These are phyloP conservation scores for Citrus reticulata DNA, from an alignment of 345 rosid species.

Conservation along the genomic window DNA sequence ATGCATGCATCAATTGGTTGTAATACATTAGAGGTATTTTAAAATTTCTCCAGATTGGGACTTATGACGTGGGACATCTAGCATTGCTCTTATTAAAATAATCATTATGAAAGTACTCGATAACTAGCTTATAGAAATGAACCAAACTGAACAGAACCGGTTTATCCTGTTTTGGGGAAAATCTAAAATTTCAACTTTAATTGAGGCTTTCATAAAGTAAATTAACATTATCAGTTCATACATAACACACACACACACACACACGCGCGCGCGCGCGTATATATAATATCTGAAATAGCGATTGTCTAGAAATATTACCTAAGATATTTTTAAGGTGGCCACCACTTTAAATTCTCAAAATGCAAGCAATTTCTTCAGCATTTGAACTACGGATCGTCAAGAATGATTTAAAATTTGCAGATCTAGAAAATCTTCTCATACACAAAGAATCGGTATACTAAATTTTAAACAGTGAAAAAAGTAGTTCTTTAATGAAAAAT, in stretches of 20 bases:
- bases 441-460: too few relatives aligned
- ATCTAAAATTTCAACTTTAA: not conserved
- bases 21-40: too few relatives aligned
- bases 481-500: too few relatives aligned
- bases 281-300: not conserved
- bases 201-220: not conserved
- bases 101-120: not conserved
- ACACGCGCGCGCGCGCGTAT: too few relatives aligned
- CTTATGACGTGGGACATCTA: too few relatives aligned
- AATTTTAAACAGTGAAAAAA: too few relatives aligned
- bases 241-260: not conserved
- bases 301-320: not conserved
- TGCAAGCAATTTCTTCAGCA: not conserved
- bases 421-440: not conserved
- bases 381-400: not conserved
- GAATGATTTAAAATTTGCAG: not conserved
- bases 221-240: not conserved
- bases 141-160: too few relatives aligned
- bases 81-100: too few relatives aligned
- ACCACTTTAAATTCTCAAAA: not conserved
- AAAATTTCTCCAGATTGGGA: too few relatives aligned
- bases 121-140: too few relatives aligned
- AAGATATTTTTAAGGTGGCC: not conserved
- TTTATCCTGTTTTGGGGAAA: not conserved
- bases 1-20: too few relatives aligned